Base-by-base conservation (phyloP, 202 grass and related monocot species). In the Carex arenaria region DNA sequence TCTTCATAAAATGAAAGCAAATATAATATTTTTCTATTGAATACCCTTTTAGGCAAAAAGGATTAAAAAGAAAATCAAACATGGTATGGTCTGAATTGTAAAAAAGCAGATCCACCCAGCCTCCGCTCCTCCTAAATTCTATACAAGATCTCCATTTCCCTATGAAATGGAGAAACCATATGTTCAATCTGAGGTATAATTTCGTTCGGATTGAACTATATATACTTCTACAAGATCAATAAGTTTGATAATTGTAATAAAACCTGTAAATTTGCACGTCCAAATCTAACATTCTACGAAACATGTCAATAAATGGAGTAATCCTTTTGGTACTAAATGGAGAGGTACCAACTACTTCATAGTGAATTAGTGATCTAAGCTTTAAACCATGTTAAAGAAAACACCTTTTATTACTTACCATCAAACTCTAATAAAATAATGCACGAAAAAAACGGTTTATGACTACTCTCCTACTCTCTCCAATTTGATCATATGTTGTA, bases 21-120 rank as follows among this genome's bases (percentile, higher is more conserved):
- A 78, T 60, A 40, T 60, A 78, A 60, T 38, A 60, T 17, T 53
- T 60, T 78, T 78, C 9, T 17, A 78, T 13, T 60, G 53, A 60
- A 78, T 9, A 3, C 31, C 12, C 8, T 78, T 57, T 78, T 60
- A 60, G 54, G 74, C 54, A 40, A 60, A 78, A 72, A 72, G 69
- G 42, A 72, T 72, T 43, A 67, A 72, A 72, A 78, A 60, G 53
- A 57, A 40, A 59, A 60, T 30, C 54, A 36, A 40, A n/a, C 74
- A 60, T 78, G 54, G 15, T 60, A 38, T 60, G 53, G 12, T 78
- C 74, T 78, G 28, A 78, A 57, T 38, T 59, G 30, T 34, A 72
- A 59, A 36, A 60, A 78, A 78, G 74, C 54, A 78, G 17, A 34
- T 54, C 53, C 53, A 38, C 53, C 28, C 28, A 59, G 73, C 28